Percentiles rank a stretch among this genome's conserved stretches.
Evolutionary conservation across 1,284 basidiomycete genomes (phyloP).

Genomic region (Wolfiporia cocos): DNA sequence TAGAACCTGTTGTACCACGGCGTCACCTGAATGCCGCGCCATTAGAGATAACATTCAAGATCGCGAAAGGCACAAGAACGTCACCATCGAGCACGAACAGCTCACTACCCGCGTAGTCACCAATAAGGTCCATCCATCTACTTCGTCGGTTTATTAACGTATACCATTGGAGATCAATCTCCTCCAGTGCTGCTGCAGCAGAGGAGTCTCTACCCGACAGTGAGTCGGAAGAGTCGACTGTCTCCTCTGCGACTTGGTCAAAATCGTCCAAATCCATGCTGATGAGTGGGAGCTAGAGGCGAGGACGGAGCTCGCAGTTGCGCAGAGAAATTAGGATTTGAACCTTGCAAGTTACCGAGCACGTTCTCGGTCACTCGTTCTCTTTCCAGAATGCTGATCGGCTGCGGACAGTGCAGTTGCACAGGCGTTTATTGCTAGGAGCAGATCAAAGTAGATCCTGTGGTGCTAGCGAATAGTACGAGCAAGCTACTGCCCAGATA

Average conservation of each 20-base stretch:
- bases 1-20: constrained; percentile 52
- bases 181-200: constrained; percentile 14
- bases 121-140: constrained; percentile 64
- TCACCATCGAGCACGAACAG: constrained; percentile 62
- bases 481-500: too few species aligned
- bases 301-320: not conserved
- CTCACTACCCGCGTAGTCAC: constrained; percentile 64
- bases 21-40: constrained; percentile 40
- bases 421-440: too few species aligned
- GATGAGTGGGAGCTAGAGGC: not conserved
- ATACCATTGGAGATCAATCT: constrained; percentile 25
- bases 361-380: too few species aligned
- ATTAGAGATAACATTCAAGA: not conserved
- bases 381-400: too few species aligned
- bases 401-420: too few species aligned
- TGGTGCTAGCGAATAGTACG: too few species aligned
- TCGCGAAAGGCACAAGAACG: constrained; percentile 4
- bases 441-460: too few species aligned
- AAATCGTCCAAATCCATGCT: constrained; percentile 31
- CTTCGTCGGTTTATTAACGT: constrained; percentile 23
- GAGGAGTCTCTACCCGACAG: not conserved
- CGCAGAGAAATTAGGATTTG: not conserved
- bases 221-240: constrained; percentile 5
- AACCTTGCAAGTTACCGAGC: not conserved
- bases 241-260: constrained; percentile 11